Conservation (phyloP, 2,329 filamentous ascomycete genomes). For the Blastomyces silverae region DNA sequence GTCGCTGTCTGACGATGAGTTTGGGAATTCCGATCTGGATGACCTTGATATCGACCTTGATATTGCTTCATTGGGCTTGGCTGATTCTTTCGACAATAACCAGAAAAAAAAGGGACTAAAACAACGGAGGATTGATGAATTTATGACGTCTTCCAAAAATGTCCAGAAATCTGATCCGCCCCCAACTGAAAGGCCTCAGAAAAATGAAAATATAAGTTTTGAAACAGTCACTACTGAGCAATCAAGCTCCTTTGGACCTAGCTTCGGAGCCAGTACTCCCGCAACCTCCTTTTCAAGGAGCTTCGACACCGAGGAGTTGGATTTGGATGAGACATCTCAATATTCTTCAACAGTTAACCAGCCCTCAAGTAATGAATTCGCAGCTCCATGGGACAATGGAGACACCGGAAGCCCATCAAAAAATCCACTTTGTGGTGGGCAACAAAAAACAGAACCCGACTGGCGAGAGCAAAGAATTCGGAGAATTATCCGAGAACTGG, state of each 20-base stretch:
- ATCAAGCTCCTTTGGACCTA: conserved; percentile 13
- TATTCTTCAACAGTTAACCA: conserved; percentile 4
- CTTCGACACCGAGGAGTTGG: neutral
- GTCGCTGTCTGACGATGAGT: conserved; percentile 20
- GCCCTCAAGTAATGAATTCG: neutral
- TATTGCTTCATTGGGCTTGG: conserved; percentile 16
- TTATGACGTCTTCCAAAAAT: conserved; percentile 3
- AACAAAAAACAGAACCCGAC: conserved; percentile 3
- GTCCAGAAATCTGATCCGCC: neutral
- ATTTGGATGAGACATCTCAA: conserved; percentile 13
- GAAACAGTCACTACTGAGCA: conserved; percentile 10
- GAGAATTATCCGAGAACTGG: conserved; percentile 28
- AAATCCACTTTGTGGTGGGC: neutral
- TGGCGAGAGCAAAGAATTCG: conserved; percentile 19
- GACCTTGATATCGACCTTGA: conserved; percentile 16
- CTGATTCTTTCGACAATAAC: conserved; percentile 21
- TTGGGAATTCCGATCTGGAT: conserved; percentile 22
- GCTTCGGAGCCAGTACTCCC: conserved; percentile 15
- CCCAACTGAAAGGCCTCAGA: neutral
- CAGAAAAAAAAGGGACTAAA: conserved; percentile 13
- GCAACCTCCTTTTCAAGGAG: conserved; percentile 16
- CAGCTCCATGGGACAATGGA: neutral
- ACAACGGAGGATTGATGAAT: conserved; percentile 16
- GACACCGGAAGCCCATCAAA: neutral
- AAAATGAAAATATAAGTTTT: conserved; percentile 14